Percentiles rank a stretch among this genome's conserved stretches.
Conservation (phyloP, 2,329 filamentous ascomycete genomes). For the Hypoxylon rubiginosum region DNA sequence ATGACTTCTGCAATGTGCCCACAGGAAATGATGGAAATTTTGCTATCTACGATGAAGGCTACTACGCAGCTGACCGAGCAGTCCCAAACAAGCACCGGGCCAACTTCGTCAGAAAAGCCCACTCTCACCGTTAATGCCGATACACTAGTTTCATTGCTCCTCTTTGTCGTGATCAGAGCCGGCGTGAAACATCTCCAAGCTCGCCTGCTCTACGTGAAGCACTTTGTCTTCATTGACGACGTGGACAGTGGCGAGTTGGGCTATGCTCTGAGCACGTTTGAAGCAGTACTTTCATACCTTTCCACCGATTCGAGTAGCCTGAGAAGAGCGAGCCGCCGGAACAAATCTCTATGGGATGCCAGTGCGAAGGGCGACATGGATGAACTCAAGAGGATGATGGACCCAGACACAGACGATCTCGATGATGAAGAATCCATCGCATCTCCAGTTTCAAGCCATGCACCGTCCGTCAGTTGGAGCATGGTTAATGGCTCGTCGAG, state of each 20-base stretch:
- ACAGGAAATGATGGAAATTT: slow-evolving; percentile 87
- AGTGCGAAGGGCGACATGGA: slow-evolving; percentile 81
- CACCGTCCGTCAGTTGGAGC: slow-evolving; percentile 63
- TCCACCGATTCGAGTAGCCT: slow-evolving; percentile 84
- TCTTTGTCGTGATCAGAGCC: slow-evolving; percentile 93
- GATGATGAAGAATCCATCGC: slow-evolving; percentile 56
- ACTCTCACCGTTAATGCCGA: slow-evolving; percentile 82
- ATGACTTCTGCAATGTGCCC: slow-evolving; percentile 83
- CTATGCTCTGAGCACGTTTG: slow-evolving; percentile 95
- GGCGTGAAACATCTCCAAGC: slow-evolving; percentile 90
- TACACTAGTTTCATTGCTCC: slow-evolving; percentile 88
- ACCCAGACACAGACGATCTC: slow-evolving; percentile 71
- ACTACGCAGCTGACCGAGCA: slow-evolving; percentile 77
- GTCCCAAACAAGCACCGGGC: slow-evolving; percentile 53
- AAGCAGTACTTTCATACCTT: slow-evolving; percentile 92
- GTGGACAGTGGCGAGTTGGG: slow-evolving; percentile 97
- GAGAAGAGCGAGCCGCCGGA: slow-evolving; percentile 86
- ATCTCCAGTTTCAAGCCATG: slow-evolving; percentile 58
- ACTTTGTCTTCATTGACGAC: slow-evolving; percentile 98
- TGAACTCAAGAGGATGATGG: slow-evolving; percentile 82
- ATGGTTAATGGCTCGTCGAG: slow-evolving; percentile 61
- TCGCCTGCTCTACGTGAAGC: slow-evolving; percentile 91
- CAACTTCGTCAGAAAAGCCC: slow-evolving; percentile 64
- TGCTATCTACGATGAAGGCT: slow-evolving; percentile 85
- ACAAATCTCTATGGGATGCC: slow-evolving; percentile 89